Evolutionary conservation across 2,329 filamentous ascomycete species (phyloP).

Genomic region (Trichoderma sp.): DNA sequence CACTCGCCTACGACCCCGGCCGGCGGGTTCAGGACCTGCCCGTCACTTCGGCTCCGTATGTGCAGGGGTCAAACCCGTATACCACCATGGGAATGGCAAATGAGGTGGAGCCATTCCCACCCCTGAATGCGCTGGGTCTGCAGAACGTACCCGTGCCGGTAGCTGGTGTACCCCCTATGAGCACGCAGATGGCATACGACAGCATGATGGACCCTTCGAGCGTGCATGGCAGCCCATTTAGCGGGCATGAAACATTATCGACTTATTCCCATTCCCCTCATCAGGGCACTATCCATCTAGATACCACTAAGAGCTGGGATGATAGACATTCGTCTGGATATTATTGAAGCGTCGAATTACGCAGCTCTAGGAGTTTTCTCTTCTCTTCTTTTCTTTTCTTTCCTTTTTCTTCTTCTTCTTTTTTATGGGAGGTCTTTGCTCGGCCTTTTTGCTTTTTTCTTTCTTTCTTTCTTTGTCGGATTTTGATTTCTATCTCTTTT

Average conservation of each 20-base stretch:
- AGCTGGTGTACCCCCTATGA: conserved; percentile 23
- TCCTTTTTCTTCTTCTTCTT: background rate
- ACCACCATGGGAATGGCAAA: conserved; percentile 25
- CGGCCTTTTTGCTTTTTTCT: background rate
- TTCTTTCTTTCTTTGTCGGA: too few species aligned
- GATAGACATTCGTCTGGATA: conserved; percentile 25
- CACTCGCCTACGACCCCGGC: conserved; percentile 27
- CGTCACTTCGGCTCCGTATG: conserved; percentile 26
- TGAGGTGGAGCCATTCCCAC: conserved; percentile 33
- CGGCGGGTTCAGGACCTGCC: conserved; percentile 28
- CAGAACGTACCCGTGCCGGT: conserved; percentile 25
- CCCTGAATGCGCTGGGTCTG: conserved; percentile 34
- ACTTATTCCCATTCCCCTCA: conserved; percentile 37
- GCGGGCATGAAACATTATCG: conserved; percentile 36
- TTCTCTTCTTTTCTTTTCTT: background rate
- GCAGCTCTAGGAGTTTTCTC: background rate
- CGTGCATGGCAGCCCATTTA: conserved; percentile 36
- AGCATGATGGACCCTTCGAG: conserved; percentile 33
- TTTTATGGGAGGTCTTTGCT: background rate
- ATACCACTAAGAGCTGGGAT: conserved; percentile 26
- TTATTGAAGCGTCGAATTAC: conserved; percentile 11
- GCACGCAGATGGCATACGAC: conserved; percentile 31
- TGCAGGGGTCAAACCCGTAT: conserved; percentile 25
- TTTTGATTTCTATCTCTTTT: background rate
- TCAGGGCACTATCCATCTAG: conserved; percentile 25